phyloP scores from a whole-genome alignment of 345 rosid species.

The Acer yangbiense region DNA sequence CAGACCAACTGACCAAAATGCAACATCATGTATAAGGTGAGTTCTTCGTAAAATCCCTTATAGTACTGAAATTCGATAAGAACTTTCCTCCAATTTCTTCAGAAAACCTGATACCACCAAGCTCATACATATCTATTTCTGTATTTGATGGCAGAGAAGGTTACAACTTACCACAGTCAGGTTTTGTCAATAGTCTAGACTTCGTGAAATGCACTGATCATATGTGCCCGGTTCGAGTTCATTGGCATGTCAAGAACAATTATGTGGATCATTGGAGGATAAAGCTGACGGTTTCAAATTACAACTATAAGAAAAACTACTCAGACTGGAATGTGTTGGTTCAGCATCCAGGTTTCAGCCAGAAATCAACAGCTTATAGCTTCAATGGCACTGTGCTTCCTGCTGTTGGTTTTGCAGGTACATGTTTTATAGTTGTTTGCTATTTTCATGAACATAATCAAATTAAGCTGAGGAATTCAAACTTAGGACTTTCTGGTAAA shows the following conservation, averaged over 20 bases:
- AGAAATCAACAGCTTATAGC: constrained; percentile 38
- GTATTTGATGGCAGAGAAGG: constrained; percentile 32
- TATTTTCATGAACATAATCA: too few relatives aligned
- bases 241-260: constrained; percentile 62
- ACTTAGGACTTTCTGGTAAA: too few relatives aligned
- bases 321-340: constrained; percentile 57
- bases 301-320: constrained; percentile 50
- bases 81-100: not conserved
- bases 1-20: constrained; percentile 37
- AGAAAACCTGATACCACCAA: not conserved
- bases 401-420: constrained; percentile 45
- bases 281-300: constrained; percentile 55
- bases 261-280: constrained; percentile 53
- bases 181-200: constrained; percentile 21
- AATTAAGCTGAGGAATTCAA: too few relatives aligned
- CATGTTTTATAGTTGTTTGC: not conserved
- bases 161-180: constrained; percentile 12
- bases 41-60: not conserved
- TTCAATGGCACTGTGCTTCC: constrained; percentile 57
- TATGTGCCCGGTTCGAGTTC: constrained; percentile 56
- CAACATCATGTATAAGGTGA: constrained; percentile 51
- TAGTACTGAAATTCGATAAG: not conserved
- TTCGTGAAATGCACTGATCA: constrained; percentile 57
- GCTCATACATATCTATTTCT: constrained; percentile 3
- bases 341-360: constrained; percentile 62